Evolutionary conservation across 2,329 filamentous ascomycete genomes (phyloP), one percentile per base, ranked within the genome.

Genomic region (Monosporascus sp.): DNA sequence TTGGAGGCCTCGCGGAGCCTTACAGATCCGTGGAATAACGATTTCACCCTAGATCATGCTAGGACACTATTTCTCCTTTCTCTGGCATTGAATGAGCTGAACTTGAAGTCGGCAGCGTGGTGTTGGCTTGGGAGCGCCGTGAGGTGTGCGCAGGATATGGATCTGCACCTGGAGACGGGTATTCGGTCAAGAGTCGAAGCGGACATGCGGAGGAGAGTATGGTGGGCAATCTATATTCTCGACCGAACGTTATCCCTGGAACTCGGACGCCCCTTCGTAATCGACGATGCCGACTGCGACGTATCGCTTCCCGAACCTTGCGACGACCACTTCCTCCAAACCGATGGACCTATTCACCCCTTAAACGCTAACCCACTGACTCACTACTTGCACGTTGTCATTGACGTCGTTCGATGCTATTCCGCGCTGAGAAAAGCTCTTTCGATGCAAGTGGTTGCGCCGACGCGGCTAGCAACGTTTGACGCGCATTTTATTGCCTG

Each of bases 221-320:
- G 93, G 93, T 99, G 94, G 91, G 85, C 90, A 16, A 83, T 96
- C 53, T 97, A 97, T 71, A 84, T 91, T 45, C 85, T 92, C 74
- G 94, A 99, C 72, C 84, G 91, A 57, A 81, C 89, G 26, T 75
- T 95, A 49, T 86, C 91, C 0, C 76, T 96, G 14, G 92, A 96
- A 66, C 78, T 91, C 36, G 89, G 90, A 8, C 85, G 88, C 49
- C 91, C 93, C 0, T 82, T 89, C 52, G 73, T 92, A 59, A 96
- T 97, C 65, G 81, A 92, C 65, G 93, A 97, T 63, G 81, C 84
- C 34, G 93, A 97, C 69, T 96, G 91, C 74, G 90, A 97, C 61
- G 86, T 92, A 7, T 78, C 83, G 22, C 81, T 96, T 26, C 93
- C 93, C 0, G 86, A 86, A 24, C 82, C 88, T 1, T 81, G 91